These are phyloP conservation scores for Hyphopichia pseudoburtonii DNA, from an alignment of 1,139 yeast species.

Conservation along the genomic window DNA sequence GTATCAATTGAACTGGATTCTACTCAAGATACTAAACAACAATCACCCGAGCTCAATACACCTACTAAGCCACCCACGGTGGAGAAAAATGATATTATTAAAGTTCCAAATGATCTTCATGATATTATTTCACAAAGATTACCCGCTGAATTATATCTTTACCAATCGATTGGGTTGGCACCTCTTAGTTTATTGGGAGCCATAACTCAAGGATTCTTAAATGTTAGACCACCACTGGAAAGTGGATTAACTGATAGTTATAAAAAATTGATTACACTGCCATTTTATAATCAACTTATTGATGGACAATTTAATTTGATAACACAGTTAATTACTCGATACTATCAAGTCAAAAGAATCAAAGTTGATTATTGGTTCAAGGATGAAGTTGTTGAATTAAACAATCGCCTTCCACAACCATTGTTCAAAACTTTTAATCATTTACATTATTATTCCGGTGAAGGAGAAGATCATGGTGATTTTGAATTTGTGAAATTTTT, in stretches of 20 bases:
- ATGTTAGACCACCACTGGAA: conserved; percentile 72
- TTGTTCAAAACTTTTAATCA: conserved; percentile 28
- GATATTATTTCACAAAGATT: conserved; percentile 81
- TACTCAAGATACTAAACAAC: conserved; percentile 1
- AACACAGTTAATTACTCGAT: conserved; percentile 76
- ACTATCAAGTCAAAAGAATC: conserved; percentile 76
- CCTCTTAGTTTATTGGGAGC: conserved; percentile 68
- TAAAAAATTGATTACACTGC: conserved; percentile 50
- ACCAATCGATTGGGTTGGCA: conserved; percentile 75
- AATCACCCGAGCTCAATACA: neutral
- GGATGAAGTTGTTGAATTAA: conserved; percentile 45
- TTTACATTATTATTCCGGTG: conserved; percentile 30
- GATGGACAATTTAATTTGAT: conserved; percentile 66
- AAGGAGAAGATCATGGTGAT: conserved; percentile 17
- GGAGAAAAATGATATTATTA: conserved; percentile 16
- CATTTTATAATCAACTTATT: conserved; percentile 47
- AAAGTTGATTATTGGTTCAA: conserved; percentile 61
- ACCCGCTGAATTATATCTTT: conserved; percentile 84
- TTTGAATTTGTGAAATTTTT: conserved; percentile 40
- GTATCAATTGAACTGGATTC: neutral
- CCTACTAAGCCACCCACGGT: conserved; percentile 1
- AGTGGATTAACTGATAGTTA: conserved; percentile 61
- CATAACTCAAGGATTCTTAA: conserved; percentile 61
- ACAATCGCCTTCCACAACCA: conserved; percentile 53
- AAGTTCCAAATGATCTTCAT: conserved; percentile 76